Base-by-base conservation (phyloP, 257 asterid genomes). In the Nicotiana benthamiana region DNA sequence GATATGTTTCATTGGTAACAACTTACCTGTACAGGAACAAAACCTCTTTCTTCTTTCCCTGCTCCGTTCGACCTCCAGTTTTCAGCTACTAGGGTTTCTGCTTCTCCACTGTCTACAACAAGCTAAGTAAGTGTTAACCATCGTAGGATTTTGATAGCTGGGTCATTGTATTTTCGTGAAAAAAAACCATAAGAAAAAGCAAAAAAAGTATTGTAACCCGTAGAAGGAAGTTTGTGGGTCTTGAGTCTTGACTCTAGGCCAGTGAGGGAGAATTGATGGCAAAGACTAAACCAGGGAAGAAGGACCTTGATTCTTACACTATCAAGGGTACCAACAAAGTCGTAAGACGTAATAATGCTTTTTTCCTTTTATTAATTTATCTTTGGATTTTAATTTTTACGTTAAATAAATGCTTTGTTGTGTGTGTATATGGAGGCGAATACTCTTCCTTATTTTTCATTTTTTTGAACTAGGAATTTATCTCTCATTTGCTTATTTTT, bases 251-350 rank as follows among this genome's bases (percentile, higher is more conserved):
- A 30, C n/a, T 65, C 48, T 65, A 32, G 28, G 22, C 15, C 64
- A 20, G 64, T 59, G 66, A 60, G 17, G 24, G 22, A 56, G 26
- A 57, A n/a, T 34, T 77, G 27, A 95, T 95, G 98, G 99, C 97
- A 79, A 95, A 95, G 95, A 95, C 99, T 80, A 95, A 94, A 87
- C 98, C 97, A 27, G 99, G 99, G 51, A 92, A 90, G 83, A 92
- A 93, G 85, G 98, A 93, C 90, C 87, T 93, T 27, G 97, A 95
- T 85, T 88, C 93, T 17, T 95, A 93, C 93, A 83, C 90, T 57
- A 90, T 95, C 77, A 90, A 89, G 85, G 99, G 97, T 83, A 95
- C 99, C 90, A 89, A 86, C 91, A 93, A 95, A 90, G 80, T 93
- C 84, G 98, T 95, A 66, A 87, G 94, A 89, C 87, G 97, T 93